Evolutionary conservation across 306 rosid genomes (phyloP).

Genomic region (Ammopiptanthus mongolicus): DNA sequence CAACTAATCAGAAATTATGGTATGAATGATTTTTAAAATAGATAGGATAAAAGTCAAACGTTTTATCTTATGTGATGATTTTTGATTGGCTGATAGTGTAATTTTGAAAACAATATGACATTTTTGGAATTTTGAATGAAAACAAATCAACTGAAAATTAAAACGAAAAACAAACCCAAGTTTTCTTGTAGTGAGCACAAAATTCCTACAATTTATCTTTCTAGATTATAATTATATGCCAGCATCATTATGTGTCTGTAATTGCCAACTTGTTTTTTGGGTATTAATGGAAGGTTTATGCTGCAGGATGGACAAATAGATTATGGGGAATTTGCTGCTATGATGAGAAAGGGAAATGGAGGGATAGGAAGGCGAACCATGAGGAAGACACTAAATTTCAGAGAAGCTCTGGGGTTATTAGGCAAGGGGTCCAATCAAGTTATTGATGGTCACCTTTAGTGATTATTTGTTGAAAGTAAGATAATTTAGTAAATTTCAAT

Average conservation of each 20-base stretch:
- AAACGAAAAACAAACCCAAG: not conserved
- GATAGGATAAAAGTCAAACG: too few relatives aligned
- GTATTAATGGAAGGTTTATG: constrained; percentile 8
- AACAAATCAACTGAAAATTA: too few relatives aligned
- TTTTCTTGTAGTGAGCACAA: not conserved
- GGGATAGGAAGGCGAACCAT: constrained; percentile 59
- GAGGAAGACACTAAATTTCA: constrained; percentile 46
- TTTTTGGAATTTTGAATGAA: too few relatives aligned
- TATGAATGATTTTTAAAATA: too few relatives aligned
- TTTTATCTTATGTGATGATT: too few relatives aligned
- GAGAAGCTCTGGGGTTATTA: constrained; percentile 41
- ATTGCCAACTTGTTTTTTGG: constrained; percentile 1
- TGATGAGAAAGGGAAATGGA: constrained; percentile 69
- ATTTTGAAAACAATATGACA: too few relatives aligned
- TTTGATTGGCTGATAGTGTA: too few relatives aligned
- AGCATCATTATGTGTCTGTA: not conserved
- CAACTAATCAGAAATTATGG: too few relatives aligned
- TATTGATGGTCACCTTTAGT: constrained; percentile 30
- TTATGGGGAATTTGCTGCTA: constrained; percentile 54
- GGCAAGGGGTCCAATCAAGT: constrained; percentile 35
- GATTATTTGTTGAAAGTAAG: constrained; percentile 6
- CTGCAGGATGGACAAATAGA: constrained; percentile 70
- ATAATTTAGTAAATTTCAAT: constrained; percentile 15
- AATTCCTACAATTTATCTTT: not conserved
- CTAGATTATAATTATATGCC: not conserved